Conservation (phyloP, 2,329 filamentous ascomycete species). For the Fusarium paranaense region DNA sequence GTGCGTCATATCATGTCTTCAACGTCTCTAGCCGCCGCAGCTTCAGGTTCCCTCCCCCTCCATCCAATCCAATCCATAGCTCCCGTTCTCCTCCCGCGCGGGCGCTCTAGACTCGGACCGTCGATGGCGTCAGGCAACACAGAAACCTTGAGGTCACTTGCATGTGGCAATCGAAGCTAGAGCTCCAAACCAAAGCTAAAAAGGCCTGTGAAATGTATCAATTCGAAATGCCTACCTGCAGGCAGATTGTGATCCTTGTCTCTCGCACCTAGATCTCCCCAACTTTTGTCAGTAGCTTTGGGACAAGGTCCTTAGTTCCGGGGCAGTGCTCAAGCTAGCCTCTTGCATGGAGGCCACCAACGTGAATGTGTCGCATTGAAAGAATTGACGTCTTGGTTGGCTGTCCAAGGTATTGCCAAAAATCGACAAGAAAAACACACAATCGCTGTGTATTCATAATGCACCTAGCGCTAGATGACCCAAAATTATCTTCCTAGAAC, state of each 20-base stretch:
- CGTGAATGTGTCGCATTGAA: neutral
- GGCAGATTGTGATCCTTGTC: neutral
- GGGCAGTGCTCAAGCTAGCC: neutral
- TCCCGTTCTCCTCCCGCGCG: neutral
- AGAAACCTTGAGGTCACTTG: neutral
- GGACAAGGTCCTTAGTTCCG: neutral
- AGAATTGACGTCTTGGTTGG: neutral
- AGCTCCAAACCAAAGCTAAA: neutral
- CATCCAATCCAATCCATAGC: neutral
- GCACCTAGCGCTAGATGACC: neutral
- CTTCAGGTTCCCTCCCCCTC: neutral
- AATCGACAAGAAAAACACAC: neutral
- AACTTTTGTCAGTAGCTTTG: neutral
- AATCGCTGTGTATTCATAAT: neutral
- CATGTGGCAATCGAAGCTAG: neutral
- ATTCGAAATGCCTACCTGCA: neutral
- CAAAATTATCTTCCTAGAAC: neutral
- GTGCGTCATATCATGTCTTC: neutral
- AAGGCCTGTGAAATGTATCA: neutral
- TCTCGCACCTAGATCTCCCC: neutral
- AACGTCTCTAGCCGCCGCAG: neutral
- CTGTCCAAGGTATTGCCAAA: neutral
- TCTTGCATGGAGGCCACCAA: neutral
- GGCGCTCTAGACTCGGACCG: neutral
- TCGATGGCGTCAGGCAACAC: constrained; percentile 10